Evolutionary conservation across 768 basidiomycete species (phyloP).

Genomic region (Macrocybe gigantea): DNA sequence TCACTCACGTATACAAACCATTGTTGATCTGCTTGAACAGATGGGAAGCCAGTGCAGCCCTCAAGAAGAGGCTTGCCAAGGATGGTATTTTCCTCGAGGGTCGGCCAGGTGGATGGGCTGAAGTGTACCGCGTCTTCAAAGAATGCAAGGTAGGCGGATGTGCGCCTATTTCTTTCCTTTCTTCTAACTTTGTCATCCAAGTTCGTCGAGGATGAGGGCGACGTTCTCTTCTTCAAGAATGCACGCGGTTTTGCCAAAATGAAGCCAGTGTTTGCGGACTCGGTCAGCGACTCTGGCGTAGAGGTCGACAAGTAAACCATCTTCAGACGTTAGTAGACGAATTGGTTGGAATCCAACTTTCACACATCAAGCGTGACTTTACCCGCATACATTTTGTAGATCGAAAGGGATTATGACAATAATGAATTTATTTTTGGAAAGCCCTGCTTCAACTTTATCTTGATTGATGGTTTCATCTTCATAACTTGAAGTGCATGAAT

Average conservation of each 20-base stretch:
- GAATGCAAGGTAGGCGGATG: constrained; percentile 62
- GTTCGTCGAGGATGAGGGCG: constrained; percentile 94
- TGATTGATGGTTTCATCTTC: no score
- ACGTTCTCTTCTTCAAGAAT: constrained; percentile 90
- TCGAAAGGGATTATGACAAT: no score
- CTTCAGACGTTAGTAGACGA: no score
- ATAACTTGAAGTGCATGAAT: no score
- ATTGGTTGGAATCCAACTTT: no score
- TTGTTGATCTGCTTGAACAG: constrained; percentile 23
- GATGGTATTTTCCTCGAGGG: constrained; percentile 62
- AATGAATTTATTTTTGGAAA: no score
- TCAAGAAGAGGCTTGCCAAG: constrained; percentile 69
- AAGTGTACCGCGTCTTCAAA: constrained; percentile 70
- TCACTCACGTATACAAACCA: not conserved
- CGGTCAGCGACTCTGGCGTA: constrained; percentile 49
- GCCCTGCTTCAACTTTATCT: no score
- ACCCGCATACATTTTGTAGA: no score
- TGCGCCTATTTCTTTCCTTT: not conserved
- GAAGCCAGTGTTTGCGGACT: constrained; percentile 61
- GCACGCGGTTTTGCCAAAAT: constrained; percentile 69
- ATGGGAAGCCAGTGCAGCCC: constrained; percentile 87
- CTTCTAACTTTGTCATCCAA: constrained; percentile 13
- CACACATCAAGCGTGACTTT: no score
- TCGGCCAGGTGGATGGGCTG: constrained; percentile 72
- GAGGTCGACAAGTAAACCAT: constrained; percentile 41